phyloP scores from a whole-genome alignment of 352 stramenopile species.

The Poterioochromonas sp. region DNA sequence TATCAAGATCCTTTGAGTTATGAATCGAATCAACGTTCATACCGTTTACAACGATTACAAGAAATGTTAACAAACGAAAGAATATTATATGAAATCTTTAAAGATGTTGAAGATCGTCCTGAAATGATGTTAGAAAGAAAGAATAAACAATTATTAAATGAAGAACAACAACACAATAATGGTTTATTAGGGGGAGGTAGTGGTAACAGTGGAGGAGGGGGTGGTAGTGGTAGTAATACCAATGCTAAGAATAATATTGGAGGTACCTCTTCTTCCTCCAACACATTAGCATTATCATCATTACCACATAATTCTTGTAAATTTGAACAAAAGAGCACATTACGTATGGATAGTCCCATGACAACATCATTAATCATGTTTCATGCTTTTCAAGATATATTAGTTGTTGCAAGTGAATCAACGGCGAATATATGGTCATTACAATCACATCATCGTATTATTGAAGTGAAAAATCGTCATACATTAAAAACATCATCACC shows the following conservation, averaged over 20 bases:
- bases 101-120: constrained; percentile 7
- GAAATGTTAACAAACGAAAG: constrained; percentile 9
- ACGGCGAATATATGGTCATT: constrained; percentile 20
- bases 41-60: background rate
- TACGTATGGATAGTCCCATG: constrained; percentile 4
- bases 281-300: background rate
- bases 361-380: constrained; percentile 32
- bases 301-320: background rate
- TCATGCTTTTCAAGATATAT: constrained; percentile 34
- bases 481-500: constrained; percentile 34
- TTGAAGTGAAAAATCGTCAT: constrained; percentile 28
- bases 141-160: background rate
- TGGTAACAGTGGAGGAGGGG: background rate
- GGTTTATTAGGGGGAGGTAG: background rate
- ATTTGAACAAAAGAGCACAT: constrained; percentile 18
- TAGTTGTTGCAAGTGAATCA: background rate
- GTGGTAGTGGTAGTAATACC: background rate
- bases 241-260: background rate
- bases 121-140: background rate
- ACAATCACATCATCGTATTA: background rate
- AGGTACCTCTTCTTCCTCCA: background rate
- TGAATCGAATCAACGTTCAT: background rate
- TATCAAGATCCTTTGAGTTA: constrained; percentile 22
- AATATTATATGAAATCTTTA: background rate
- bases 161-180: too few species aligned